phyloP scores from a whole-genome alignment of 192 early-diverging fungal species.

The Allomyces macrogynus region DNA sequence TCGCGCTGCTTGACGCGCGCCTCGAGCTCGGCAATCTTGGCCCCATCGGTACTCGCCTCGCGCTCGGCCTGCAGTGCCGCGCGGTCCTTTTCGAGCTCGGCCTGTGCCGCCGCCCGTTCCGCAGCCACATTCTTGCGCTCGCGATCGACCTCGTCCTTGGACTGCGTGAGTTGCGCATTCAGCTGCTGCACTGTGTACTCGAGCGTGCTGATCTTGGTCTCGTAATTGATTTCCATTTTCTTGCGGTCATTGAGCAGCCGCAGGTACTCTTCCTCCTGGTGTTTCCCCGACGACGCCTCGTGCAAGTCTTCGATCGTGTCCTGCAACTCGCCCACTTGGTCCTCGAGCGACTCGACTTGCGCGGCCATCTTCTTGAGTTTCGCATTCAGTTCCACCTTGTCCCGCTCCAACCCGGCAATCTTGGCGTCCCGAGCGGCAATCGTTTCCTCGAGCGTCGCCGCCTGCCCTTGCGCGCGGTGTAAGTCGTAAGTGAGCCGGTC shows the following conservation, averaged over 20 bases:
- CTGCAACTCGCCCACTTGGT: not conserved
- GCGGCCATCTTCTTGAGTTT: not conserved
- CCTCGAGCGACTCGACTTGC: not conserved
- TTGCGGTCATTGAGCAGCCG: not conserved
- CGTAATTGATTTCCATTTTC: constrained; percentile 1
- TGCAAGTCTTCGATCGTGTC: not conserved
- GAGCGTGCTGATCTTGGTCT: not conserved
- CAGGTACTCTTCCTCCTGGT: not conserved
- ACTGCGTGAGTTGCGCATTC: not conserved
- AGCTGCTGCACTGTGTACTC: not conserved
- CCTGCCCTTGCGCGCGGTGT: not conserved
- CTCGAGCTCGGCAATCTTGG: not conserved
- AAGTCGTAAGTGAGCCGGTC: not conserved
- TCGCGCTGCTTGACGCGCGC: not conserved
- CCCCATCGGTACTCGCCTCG: not conserved
- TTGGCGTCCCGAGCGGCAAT: not conserved
- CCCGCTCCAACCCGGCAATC: not conserved
- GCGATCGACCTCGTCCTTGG: not conserved
- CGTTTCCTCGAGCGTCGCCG: not conserved
- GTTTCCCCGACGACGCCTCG: not conserved
- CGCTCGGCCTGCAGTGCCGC: not conserved
- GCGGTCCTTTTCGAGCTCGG: not conserved
- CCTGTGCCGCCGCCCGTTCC: not conserved
- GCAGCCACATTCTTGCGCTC: not conserved
- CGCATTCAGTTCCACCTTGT: not conserved